A percentile compares a stretch with the other conserved stretches of the same genome.
Conservation (phyloP, 2,329 filamentous ascomycete species). For the Aspergillus proliferans region DNA sequence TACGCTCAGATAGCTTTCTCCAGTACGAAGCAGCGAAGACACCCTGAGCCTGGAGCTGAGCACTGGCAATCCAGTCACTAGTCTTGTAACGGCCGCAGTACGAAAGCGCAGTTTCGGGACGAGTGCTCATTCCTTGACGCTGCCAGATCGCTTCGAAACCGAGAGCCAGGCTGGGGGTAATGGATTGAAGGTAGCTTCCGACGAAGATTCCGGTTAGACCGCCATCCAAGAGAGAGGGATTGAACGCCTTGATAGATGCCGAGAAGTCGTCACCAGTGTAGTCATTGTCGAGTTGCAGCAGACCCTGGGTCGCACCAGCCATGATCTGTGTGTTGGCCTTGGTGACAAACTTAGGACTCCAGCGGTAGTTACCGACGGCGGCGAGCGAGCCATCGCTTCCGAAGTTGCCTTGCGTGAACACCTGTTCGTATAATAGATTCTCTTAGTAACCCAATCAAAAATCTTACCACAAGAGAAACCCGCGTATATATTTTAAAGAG, state of each 20-base stretch:
- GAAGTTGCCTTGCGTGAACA: slow-evolving; percentile 91
- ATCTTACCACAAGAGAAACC: neutral
- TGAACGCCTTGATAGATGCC: slow-evolving; percentile 85
- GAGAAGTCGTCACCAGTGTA: slow-evolving; percentile 92
- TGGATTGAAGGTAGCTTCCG: slow-evolving; percentile 87
- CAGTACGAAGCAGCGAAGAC: slow-evolving; percentile 89
- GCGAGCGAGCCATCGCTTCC: slow-evolving; percentile 87
- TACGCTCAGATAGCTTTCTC: slow-evolving; percentile 85
- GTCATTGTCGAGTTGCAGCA: slow-evolving; percentile 92
- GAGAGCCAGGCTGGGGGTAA: slow-evolving; percentile 79
- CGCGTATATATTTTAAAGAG: neutral
- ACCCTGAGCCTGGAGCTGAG: slow-evolving; percentile 82
- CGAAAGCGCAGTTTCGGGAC: slow-evolving; percentile 83
- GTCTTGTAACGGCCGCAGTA: slow-evolving; percentile 91
- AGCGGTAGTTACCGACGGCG: slow-evolving; percentile 89
- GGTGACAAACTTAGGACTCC: slow-evolving; percentile 70
- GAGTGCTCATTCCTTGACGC: slow-evolving; percentile 72
- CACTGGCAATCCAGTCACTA: slow-evolving; percentile 85
- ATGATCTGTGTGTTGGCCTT: slow-evolving; percentile 85
- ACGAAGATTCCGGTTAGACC: slow-evolving; percentile 93
- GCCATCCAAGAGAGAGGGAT: slow-evolving; percentile 89
- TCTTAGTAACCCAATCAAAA: slow-evolving; percentile 2
- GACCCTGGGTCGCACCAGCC: slow-evolving; percentile 69
- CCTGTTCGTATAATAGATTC: slow-evolving; percentile 44
- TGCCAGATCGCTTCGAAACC: slow-evolving; percentile 94